A percentile compares a stretch with the other conserved stretches of the same genome.
Conservation (phyloP, 768 basidiomycete genomes). For the Russula sp. region DNA sequence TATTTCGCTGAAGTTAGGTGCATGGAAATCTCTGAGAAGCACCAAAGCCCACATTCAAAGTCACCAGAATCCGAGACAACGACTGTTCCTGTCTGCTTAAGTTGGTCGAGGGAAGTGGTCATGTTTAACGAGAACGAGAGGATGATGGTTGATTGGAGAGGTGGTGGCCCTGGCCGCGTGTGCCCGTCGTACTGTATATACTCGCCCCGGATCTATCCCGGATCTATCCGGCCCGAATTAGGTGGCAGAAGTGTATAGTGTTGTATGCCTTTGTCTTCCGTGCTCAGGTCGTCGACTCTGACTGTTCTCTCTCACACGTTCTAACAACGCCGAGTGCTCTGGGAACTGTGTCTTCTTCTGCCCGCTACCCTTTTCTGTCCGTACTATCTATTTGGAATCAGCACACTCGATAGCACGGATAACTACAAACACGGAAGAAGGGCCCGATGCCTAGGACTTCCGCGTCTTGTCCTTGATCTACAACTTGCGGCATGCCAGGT, state of each 20-base stretch:
- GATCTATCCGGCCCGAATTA: constrained; percentile 4
- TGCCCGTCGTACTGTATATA: constrained; percentile 6
- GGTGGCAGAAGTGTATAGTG: no score
- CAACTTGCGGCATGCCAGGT: background rate
- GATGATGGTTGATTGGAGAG: constrained; percentile 13
- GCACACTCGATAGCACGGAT: background rate
- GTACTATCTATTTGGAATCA: background rate
- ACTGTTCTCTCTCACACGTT: background rate
- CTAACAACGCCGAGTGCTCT: background rate
- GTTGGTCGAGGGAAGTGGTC: constrained; percentile 73
- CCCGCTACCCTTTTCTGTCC: background rate
- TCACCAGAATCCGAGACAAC: constrained; percentile 98
- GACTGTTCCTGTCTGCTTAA: constrained; percentile 89
- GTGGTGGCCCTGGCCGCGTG: background rate
- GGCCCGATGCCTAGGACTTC: background rate
- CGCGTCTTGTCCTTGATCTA: background rate
- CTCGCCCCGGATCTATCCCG: constrained; percentile 11
- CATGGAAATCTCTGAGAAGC: constrained; percentile 3
- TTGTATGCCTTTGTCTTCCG: no score
- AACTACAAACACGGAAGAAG: background rate
- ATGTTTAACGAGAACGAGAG: constrained; percentile 30
- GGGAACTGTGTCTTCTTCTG: background rate
- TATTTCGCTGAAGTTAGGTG: constrained; percentile 27
- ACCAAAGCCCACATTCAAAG: constrained; percentile 58
- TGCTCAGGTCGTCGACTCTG: background rate